Evolutionary conservation across 2,329 filamentous ascomycete species (phyloP), one percentile per base, ranked within the genome.

Genomic region (Geoglossum cookeanum): DNA sequence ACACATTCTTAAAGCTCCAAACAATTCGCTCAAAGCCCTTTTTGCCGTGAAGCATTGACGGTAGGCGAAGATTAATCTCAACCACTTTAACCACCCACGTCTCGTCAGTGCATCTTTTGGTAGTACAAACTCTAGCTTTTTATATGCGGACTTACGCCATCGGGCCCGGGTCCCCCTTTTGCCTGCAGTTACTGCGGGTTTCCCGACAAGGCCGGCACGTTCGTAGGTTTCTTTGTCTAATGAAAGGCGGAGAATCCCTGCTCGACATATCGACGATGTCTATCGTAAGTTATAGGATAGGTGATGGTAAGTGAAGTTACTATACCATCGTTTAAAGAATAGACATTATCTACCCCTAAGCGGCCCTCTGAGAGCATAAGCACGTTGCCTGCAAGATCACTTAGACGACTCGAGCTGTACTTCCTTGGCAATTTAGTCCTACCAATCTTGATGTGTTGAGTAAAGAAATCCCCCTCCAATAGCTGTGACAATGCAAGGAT

Each of bases 171-270:
- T 68, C 63, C 83, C 80, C 63, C 81, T 83, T 61, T 75, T 74
- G 3, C 77, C 80, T 13, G 74, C 76, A 55, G 75, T 73, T 17
- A 74, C 71, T 27, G 81, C 71, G 0, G 85, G 77, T 61, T 81
- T 82, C 0, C 91, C 91, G 0, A 82, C 78, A 0, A 98, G 74
- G 0, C 92, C 92, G 52, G 84, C 82, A 53, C 83, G 78, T 68
- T 97, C 89, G 68, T 90, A 96, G 0, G 79, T 81, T 57, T 89
- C 81, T 62, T 84, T 88, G 61, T 88, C 84, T 30, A 97, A 75
- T 63, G 87, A 85, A 63, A 98, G 75, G 3, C 76, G 80, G 37
- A 98, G 74, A 0, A 78, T 71, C 0, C 87, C 87, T 86, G 53
- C 49, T 61, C 48, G 11, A 51, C 5, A 45, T 3, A 37, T 29